phyloP scores from a whole-genome alignment of 2,329 filamentous ascomycete species.

The Colletotrichum higginsianum region DNA sequence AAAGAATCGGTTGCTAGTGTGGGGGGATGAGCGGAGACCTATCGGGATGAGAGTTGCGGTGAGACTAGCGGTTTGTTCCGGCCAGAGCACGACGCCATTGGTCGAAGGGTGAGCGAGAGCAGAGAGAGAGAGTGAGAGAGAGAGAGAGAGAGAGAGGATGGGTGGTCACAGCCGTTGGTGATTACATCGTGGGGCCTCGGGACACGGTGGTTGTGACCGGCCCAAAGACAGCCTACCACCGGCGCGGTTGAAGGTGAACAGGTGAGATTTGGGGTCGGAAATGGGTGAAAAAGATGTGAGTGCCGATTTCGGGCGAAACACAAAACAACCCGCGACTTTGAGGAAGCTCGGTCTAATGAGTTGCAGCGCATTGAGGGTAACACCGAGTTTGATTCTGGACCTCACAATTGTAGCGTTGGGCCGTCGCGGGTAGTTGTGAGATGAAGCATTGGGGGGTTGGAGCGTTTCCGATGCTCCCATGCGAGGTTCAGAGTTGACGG shows the following conservation, averaged over 20 bases:
- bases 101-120: conserved; percentile 4
- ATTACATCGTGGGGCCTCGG: conserved; percentile 28
- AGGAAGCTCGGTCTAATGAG: not conserved
- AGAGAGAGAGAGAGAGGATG: conserved; percentile 11
- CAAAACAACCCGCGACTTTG: not conserved
- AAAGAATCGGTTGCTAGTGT: conserved; percentile 36
- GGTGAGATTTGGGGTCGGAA: conserved; percentile 11
- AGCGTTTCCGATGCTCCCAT: conserved; percentile 6
- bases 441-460: conserved; percentile 14
- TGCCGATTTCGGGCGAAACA: not conserved
- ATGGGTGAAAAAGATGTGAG: not conserved
- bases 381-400: not conserved
- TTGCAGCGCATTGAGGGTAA: not conserved
- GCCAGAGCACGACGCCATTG: conserved; percentile 31
- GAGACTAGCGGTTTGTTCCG: conserved; percentile 44
- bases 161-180: conserved; percentile 16
- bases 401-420: conserved; percentile 15
- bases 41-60: conserved; percentile 44
- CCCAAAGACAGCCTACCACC: conserved; percentile 14
- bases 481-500: not conserved
- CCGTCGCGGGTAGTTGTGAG: conserved; percentile 29
- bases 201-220: conserved; percentile 25
- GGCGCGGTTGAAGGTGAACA: conserved; percentile 19
- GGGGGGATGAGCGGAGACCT: conserved; percentile 41
- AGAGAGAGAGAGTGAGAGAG: conserved; percentile 11